phyloP scores from a whole-genome alignment of 108 stramenopile genomes.

The Fragilaria crotonensis region DNA sequence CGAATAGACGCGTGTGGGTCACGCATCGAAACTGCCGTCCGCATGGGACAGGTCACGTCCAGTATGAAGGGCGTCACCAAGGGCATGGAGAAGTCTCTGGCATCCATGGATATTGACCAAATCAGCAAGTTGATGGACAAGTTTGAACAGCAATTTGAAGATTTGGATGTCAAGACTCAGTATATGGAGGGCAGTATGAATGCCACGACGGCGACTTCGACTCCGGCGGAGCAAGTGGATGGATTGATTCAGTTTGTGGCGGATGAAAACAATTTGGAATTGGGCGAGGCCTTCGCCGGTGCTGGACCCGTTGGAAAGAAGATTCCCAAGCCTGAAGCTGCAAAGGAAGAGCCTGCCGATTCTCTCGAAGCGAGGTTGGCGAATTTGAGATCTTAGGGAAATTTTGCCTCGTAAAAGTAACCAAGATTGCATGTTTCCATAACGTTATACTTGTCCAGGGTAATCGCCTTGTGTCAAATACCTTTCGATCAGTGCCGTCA shows the following conservation, averaged over 20 bases:
- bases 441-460: no score
- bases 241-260: constrained; percentile 87
- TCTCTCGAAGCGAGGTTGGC: constrained; percentile 81
- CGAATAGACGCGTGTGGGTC: constrained; percentile 94
- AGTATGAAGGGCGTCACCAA: constrained; percentile 89
- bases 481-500: no score
- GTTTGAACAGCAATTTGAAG: constrained; percentile 98
- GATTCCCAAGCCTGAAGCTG: constrained; percentile 41
- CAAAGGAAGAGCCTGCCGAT: constrained; percentile 34
- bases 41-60: constrained; percentile 88
- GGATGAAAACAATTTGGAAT: constrained; percentile 83
- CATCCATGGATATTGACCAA: constrained; percentile 90
- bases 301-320: constrained; percentile 77
- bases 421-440: no score
- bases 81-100: constrained; percentile 91
- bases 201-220: constrained; percentile 88
- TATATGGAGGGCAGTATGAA: constrained; percentile 97
- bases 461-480: no score
- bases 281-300: constrained; percentile 72
- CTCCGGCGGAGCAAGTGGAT: constrained; percentile 96
- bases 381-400: constrained; percentile 64
- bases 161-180: constrained; percentile 92
- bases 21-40: constrained; percentile 93
- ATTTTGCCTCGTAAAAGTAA: no score
- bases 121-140: constrained; percentile 90